Evolutionary conservation across 441 rosid species (phyloP).

Genomic region (Rhodomyrtus psidioides): DNA sequence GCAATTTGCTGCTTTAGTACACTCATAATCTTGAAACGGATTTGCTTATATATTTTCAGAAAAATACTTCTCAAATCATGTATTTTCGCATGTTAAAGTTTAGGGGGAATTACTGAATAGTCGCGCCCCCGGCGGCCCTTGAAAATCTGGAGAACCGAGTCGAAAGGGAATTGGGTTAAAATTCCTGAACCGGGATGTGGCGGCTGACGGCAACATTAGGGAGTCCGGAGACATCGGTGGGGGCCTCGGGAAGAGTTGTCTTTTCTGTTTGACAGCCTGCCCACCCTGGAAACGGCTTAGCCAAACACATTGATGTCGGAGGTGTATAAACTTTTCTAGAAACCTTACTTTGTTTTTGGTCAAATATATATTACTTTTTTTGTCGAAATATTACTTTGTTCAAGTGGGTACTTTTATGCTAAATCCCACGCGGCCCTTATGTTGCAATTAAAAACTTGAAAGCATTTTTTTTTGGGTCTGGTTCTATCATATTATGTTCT

Average conservation of each 20-base stretch:
- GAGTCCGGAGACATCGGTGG: too few relatives aligned
- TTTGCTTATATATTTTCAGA: too few relatives aligned
- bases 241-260: too few relatives aligned
- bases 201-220: too few relatives aligned
- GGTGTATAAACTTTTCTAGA: not conserved
- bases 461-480: not conserved
- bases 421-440: not conserved
- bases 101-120: not conserved
- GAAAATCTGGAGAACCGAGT: too few relatives aligned
- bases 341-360: not conserved
- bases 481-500: too few relatives aligned
- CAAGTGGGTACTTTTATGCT: not conserved
- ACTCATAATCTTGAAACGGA: not conserved
- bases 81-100: too few relatives aligned
- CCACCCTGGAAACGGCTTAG: not conserved
- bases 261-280: too few relatives aligned
- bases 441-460: not conserved
- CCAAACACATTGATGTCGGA: fast-evolving
- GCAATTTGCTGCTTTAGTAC: not conserved
- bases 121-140: too few relatives aligned
- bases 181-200: too few relatives aligned
- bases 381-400: not conserved
- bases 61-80: too few relatives aligned
- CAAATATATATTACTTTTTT: not conserved
- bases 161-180: too few relatives aligned